Evolutionary conservation across 2,329 filamentous ascomycete genomes (phyloP), one percentile per base, ranked within the genome.

Genomic region (Ustilaginoidea virens): DNA sequence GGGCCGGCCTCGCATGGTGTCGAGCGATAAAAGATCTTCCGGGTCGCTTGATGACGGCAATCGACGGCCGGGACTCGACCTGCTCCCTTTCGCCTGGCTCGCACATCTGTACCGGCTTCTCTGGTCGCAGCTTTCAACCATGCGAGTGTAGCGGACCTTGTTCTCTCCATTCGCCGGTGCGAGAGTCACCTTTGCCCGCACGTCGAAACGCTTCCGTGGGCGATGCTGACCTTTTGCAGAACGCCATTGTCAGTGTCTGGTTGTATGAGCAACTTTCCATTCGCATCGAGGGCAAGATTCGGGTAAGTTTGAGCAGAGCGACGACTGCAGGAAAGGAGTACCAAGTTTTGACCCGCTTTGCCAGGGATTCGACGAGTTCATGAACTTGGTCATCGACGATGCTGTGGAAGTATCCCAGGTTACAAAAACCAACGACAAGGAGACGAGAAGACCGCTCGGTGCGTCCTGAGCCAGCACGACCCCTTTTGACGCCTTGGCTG

Each of bases 281-380:
- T 48, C 70, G 90, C 35, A 94, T 98, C 48, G 86, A 96, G 60
- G 90, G 90, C 37, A 93, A 87, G 61, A 93, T 98, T 41, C 73
- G 90, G 47, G 87, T 92, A 55, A 38, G 75, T 55, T 18, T 3
- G n/a, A 17, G 4, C 4, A 10, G 7, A n/a, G n/a, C n/a, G n/a
- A n/a, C n/a, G n/a, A n/a, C n/a, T n/a, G n/a, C n/a, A n/a, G n/a
- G n/a, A n/a, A n/a, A n/a, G n/a, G n/a, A n/a, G n/a, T n/a, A n/a
- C n/a, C n/a, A n/a, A n/a, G n/a, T n/a, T 23, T 30, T 33, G 28
- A 32, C 30, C 11, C 3, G 11, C 12, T 12, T 14, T n/a, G n/a
- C 11, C 5, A 93, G 85, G 86, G 90, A 10, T 98, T 98, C 42
- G 90, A 98, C 52, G 90, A 98, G 56, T 98, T 96, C 61, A 94